Percentiles rank a stretch among this genome's conserved stretches.
These are phyloP conservation scores for Purpureocillium takamizusanense DNA, from an alignment of 2,329 filamentous ascomycete genomes.

Conservation along the genomic window DNA sequence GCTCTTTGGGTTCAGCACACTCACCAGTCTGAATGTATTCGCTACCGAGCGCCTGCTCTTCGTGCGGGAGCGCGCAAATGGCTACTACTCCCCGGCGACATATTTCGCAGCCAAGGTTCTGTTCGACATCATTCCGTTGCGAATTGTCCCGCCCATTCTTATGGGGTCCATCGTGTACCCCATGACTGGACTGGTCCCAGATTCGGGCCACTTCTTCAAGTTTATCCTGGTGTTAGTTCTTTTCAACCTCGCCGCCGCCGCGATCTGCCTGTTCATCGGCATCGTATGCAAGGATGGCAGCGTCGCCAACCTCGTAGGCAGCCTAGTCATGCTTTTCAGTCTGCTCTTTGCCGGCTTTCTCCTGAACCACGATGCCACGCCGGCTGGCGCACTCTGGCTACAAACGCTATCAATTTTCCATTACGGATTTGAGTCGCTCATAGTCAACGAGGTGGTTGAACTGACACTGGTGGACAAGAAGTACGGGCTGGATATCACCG, in stretches of 20 bases:
- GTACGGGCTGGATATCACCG: conserved; percentile 92
- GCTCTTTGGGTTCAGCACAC: conserved; percentile 90
- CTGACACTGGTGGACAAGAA: conserved; percentile 87
- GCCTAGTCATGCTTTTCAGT: conserved; percentile 95
- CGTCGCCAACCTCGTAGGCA: conserved; percentile 88
- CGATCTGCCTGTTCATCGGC: conserved; percentile 91
- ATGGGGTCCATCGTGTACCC: conserved; percentile 96
- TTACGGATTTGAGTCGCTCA: conserved; percentile 90
- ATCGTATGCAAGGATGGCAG: conserved; percentile 88
- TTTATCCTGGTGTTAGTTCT: conserved; percentile 88
- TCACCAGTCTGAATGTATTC: conserved; percentile 91
- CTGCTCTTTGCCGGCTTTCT: conserved; percentile 88
- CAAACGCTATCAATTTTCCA: conserved; percentile 96
- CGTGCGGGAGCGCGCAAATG: conserved; percentile 87
- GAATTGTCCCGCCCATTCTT: conserved; percentile 86
- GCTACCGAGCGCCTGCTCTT: conserved; percentile 85
- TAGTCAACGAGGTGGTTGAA: conserved; percentile 92
- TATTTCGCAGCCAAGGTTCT: conserved; percentile 95
- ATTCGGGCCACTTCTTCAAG: conserved; percentile 75
- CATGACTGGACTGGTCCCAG: conserved; percentile 87
- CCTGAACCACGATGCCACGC: conserved; percentile 90
- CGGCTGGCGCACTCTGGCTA: conserved; percentile 75
- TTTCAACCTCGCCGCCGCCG: conserved; percentile 90
- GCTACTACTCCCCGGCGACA: conserved; percentile 88
- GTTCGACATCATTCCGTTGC: conserved; percentile 94